Base-by-base conservation (phyloP, 345 rosid species). In the Erysimum cheiranthoides region DNA sequence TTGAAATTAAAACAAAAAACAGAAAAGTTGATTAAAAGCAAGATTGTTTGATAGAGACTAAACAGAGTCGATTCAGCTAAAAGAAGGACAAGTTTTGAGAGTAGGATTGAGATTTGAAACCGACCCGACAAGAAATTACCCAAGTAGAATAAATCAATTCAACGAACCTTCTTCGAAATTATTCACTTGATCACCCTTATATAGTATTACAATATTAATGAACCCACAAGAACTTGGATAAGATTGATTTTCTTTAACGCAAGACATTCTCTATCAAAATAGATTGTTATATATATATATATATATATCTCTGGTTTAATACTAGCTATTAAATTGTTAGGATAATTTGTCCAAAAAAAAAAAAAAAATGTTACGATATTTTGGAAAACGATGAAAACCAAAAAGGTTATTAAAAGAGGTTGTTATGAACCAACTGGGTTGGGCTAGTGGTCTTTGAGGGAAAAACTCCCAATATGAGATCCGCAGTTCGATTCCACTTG, bases 61-160 rank as follows among this genome's bases (percentile, higher is more conserved):
- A 54, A 46, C 57, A 63, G 43, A 63, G 43, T 36, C 43, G 56
- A 61, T 9, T 53, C 35, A 53, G 64, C 66, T 62, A 35, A 76
- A 62, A 54, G 51, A 51, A 69, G n/a, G 43, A 70, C 66, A 76
- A 54, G 6, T 35, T 54, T 53, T 40, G 31, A 61, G 63, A 36
- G 34, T 12, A 31, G 8, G 31, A 53, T 4, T 4, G 21, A 39
- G 21, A 38, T 18, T 47, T 47, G 60, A 30, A 28, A 65, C 72
- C 28, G 40, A 77, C 76, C 30, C 56, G 68, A 64, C 68, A 65
- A 65, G 73, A 71, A 77, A 65, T 57, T 65, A 56, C 76, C 61
- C 10, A 4, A 35, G 1, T 17, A 57, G 36, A 65, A 27, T 18
- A 71, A 31, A 56, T 57, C 67, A 56, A 38, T 47, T 47, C 27